Base-by-base conservation (phyloP, 1,139 yeast genomes). In the Candida pseudoviswanathii region DNA sequence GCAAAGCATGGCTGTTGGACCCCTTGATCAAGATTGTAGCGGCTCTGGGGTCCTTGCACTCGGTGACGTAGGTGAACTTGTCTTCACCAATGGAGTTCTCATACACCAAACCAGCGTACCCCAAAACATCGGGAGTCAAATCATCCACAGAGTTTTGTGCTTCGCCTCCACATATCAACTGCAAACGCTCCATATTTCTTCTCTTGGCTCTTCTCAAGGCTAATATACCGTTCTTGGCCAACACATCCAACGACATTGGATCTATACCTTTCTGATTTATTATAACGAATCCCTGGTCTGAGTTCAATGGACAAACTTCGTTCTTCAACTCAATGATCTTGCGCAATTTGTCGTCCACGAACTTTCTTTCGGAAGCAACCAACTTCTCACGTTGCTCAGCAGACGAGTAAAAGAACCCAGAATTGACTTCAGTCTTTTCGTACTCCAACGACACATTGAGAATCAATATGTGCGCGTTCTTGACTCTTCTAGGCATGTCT, bases 241-340 rank as follows among this genome's bases (percentile, higher is more conserved):
- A 79, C 10, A 92, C 86, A 66, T 95, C 99, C 57, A 95, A 77
- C 11, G 98, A 91, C 95, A 94, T 88, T 55, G 99, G 99, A 67
- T 95, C 99, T 59, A 95, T 95, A 60, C 99, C 99, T 78, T 95
- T 95, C 72, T 95, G 99, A 72, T 95, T 95, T 67, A 95, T 89
- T 52, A 95, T 89, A 50, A 95, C 99, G 71, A 95, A 95, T 2
- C 94, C 94, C 64, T 85, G 78, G 58, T 82, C 74, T 8, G 85
- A 75, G 60, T 86, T 87, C 55, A 85, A 75, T 39, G 88, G 92
- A 68, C 97, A 90, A 46, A 94, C 97, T 63, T 86, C 85, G 64
- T 94, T 90, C 71, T 94, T 94, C 68, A 95, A 82, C 56, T 91
- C 98, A 51, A 95, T 84, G 61, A 95, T 95, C 69, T 92, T 91